Evolutionary conservation across 1,284 basidiomycete species (phyloP), one percentile per base, ranked within the genome.

Genomic region (Apiotrichum porosum): DNA sequence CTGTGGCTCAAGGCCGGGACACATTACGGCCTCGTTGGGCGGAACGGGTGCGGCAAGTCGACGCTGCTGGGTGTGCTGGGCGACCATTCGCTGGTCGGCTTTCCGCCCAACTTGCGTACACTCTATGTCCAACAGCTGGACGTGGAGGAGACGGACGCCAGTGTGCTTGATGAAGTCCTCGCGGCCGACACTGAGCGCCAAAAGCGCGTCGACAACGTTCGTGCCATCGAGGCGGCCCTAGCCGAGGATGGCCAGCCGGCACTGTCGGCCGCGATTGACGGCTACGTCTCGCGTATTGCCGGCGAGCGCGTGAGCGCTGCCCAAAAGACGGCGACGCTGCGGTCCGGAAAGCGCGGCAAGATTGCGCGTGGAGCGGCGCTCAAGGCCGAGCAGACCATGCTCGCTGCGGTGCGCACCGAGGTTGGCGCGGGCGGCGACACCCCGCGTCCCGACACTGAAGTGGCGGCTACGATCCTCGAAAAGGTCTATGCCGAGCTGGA

Each of bases 61-160:
- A 78, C 53, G 8, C 41, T 55, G 2, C 53, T 55, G 5, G 15
- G 22, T 19, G 53, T 48, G 15, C 84, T 88, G 60, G 97, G 97
- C 75, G 85, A 94, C 62, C 83, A 83, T 74, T 79, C 82, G 35
- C 91, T 94, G 12, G 86, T 98, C 62, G 94, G 53, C 0, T 55
- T 51, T 8, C 53, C 53, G 1, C 46, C 97, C 74, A 91, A 97
- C 78, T 86, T 98, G 76, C 89, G 94, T 73, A 69, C 72, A 17
- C 72, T 86, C 39, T 97, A 92, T 75, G 65, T 76, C 43, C 75
- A 83, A 61, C 94, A 92, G 75, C 95, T 83, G 76, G 93, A 94
- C 2, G 91, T 97, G 58, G 94, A 94, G 77, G 94, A 97, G 63
- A 65, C 83, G 9, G 69, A 69, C 14, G 24, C 30, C 3, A 36